Evolutionary conservation across 2,329 filamentous ascomycete genomes (phyloP), one percentile per base, ranked within the genome.

Genomic region (Penicillium hesseltinei): DNA sequence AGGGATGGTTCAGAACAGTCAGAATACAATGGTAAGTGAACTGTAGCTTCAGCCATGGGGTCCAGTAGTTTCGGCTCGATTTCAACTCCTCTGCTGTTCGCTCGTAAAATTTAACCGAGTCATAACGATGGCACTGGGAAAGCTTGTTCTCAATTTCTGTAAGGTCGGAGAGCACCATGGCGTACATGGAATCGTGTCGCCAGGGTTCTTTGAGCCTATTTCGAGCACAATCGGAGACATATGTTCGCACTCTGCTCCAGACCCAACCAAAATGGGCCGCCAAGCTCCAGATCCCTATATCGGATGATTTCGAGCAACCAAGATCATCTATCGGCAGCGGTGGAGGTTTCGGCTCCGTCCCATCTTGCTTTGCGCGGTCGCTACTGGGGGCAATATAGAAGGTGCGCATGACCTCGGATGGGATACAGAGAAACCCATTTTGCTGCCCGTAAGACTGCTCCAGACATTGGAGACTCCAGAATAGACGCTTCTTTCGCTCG

Each of bases 1-100:
- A 82, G 0, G 81, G 81, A 54, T 83, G 81, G 61, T 83, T 82
- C 36, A 83, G 66, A 2, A 82, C 78, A 0, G 79, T 81, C 11
- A 77, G 74, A 47, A 82, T 82, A 13, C 75, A 75, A 50, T 83
- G 81, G 64, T 82, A 83, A 1, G 77, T 81, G 61, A 83, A 81
- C 60, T 83, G 81, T 50, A 81, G 72, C 63, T 80, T 81, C 19
- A 83, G 65, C 81, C 81, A 83, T 0, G 80, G 77, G 0, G 75
- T 75, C 79, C 80, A 83, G 63, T 82, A 82, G 52, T 77, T 75
- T 3, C 77, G 72, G 51, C 80, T 78, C 11, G 71, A 59, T 55
- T 72, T 72, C 11, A 82, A 53, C 47, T 82, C 80, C 4, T 80
- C 77, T 0, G 77, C 65, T 31, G 77, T 77, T 36, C 80, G 78